These are phyloP conservation scores for Lichtheimia ornata DNA, from an alignment of 371 early-diverging fungal genomes.

Conservation along the genomic window DNA sequence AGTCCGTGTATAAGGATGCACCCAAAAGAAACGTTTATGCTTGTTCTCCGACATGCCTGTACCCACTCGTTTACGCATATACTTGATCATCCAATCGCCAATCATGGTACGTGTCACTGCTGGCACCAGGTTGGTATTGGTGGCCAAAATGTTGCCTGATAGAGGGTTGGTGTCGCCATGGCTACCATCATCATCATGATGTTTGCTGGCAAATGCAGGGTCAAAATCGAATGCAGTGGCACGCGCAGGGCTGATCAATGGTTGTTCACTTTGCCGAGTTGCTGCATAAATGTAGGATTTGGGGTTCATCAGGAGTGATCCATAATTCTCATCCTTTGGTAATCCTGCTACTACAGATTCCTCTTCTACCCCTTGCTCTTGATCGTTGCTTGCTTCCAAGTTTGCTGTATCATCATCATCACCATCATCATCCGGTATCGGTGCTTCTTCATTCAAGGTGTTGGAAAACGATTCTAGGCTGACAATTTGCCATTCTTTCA, in stretches of 20 bases:
- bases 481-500: no score
- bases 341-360: neutral
- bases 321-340: conserved; percentile 6
- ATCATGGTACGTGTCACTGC: conserved; percentile 75
- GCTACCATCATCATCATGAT: neutral
- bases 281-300: conserved; percentile 6
- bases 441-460: no score
- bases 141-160: neutral
- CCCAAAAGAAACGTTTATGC: conserved; percentile 78
- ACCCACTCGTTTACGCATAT: conserved; percentile 55
- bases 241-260: conserved; percentile 12
- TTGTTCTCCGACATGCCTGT: conserved; percentile 60
- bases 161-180: neutral
- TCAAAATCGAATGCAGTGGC: conserved; percentile 16
- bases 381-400: no score
- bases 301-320: conserved; percentile 8
- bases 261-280: conserved; percentile 6
- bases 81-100: conserved; percentile 77
- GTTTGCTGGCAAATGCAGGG: conserved; percentile 10
- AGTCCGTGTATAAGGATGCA: conserved; percentile 80
- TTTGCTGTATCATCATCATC: no score
- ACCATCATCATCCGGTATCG: no score
- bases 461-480: no score
- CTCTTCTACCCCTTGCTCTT: no score
- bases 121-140: conserved; percentile 14